These are phyloP conservation scores for Prunus mume DNA, from an alignment of 306 rosid genomes.

Conservation along the genomic window DNA sequence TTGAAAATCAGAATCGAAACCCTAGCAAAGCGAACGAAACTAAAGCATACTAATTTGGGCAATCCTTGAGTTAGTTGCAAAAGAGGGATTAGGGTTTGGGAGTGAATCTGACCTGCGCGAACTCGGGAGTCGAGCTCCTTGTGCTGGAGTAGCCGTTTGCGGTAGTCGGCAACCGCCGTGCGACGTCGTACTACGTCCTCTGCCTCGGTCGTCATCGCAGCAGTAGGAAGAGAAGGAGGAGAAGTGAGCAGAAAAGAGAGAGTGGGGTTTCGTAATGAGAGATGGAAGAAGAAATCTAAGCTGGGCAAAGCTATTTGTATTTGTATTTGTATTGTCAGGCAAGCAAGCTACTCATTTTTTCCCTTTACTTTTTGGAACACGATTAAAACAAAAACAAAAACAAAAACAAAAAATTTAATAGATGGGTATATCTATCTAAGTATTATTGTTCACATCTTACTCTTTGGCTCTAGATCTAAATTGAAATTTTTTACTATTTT, in stretches of 20 bases:
- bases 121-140: constrained; percentile 86
- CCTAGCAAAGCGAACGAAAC: neutral
- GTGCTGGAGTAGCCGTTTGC: constrained; percentile 81
- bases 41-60: neutral
- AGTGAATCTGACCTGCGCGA: constrained; percentile 63
- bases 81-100: constrained; percentile 15
- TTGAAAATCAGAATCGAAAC: neutral
- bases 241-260: neutral
- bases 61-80: neutral
- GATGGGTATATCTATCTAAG: no score
- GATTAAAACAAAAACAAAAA: no score
- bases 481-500: no score
- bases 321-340: neutral
- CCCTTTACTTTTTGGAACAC: no score
- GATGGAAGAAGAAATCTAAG: neutral
- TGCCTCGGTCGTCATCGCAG: constrained; percentile 50
- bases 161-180: constrained; percentile 57
- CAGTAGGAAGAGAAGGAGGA: neutral
- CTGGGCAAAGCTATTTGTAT: neutral
- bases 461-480: no score
- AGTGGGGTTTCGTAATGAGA: neutral
- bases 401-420: no score
- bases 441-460: no score
- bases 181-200: constrained; percentile 78
- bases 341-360: neutral